Conservation (phyloP, 208 protist species). For the Kentomonas sorsogonicus region DNA sequence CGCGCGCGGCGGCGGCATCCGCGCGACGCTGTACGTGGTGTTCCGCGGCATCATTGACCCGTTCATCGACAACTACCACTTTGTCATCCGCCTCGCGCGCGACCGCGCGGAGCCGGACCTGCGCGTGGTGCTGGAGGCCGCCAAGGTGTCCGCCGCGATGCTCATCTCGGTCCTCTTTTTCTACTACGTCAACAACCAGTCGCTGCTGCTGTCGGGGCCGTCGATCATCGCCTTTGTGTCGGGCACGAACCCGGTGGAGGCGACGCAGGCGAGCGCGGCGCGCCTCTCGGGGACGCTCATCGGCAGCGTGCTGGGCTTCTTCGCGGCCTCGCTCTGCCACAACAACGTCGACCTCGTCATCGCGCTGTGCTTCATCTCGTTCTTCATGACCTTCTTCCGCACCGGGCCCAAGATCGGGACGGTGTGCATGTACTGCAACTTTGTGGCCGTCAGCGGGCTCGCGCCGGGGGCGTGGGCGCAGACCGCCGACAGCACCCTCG, state of each 20-base stretch:
- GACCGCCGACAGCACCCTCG: constrained; percentile 42
- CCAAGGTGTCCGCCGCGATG: constrained; percentile 74
- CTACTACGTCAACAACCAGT: constrained; percentile 51
- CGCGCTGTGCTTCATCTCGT: constrained; percentile 60
- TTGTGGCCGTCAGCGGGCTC: constrained; percentile 56
- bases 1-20: constrained; percentile 7
- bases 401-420: constrained; percentile 40
- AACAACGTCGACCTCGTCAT: constrained; percentile 38
- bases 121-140: constrained; percentile 62
- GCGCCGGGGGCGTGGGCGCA: constrained; percentile 18
- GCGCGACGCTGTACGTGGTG: constrained; percentile 25
- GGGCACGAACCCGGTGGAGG: constrained; percentile 67
- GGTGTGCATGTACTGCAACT: constrained; percentile 71
- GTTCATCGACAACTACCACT: constrained; percentile 35
- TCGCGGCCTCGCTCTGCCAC: constrained; percentile 45
- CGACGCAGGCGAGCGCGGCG: constrained; percentile 47
- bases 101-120: constrained; percentile 31
- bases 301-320: constrained; percentile 68
- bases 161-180: constrained; percentile 73
- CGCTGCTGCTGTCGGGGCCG: constrained; percentile 59
- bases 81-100: constrained; percentile 33
- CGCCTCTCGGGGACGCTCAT: constrained; percentile 64
- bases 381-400: constrained; percentile 67
- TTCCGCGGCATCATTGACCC: constrained; percentile 26
- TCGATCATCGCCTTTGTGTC: constrained; percentile 78